Evolutionary conservation across 2,329 filamentous ascomycete genomes (phyloP).

Genomic region (Westerdykella aurantiaca): DNA sequence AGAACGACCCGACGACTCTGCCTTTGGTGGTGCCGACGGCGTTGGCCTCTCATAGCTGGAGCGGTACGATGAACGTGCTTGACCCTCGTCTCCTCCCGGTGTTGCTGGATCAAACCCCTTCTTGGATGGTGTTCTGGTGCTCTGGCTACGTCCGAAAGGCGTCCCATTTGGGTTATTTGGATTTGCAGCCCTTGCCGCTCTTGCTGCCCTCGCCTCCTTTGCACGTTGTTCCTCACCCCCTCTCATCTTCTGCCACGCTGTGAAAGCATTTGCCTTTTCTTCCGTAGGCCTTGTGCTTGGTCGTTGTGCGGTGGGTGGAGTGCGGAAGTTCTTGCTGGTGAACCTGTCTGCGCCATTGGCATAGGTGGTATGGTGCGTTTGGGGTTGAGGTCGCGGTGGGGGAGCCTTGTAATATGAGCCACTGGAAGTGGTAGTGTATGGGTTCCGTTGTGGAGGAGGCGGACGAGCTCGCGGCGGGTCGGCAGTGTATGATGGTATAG

Average conservation of each 20-base stretch:
- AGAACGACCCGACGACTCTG: constrained; percentile 36
- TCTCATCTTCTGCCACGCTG: constrained; percentile 48
- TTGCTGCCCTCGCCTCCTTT: constrained; percentile 11
- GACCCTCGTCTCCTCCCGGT: constrained; percentile 55
- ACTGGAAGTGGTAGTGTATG: constrained; percentile 35
- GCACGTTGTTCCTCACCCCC: constrained; percentile 26
- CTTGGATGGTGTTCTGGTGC: constrained; percentile 44
- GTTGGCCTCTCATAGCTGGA: constrained; percentile 30
- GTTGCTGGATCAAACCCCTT: constrained; percentile 55
- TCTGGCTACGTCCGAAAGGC: constrained; percentile 36
- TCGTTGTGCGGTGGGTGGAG: constrained; percentile 31
- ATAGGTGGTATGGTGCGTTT: constrained; percentile 24
- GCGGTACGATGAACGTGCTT: constrained; percentile 49
- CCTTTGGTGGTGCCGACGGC: constrained; percentile 36
- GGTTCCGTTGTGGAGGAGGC: constrained; percentile 42
- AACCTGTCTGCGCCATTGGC: constrained; percentile 42
- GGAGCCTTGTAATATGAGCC: constrained; percentile 29
- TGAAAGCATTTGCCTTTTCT: constrained; percentile 41
- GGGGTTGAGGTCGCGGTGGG: constrained; percentile 20
- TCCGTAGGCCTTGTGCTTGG: constrained; percentile 30
- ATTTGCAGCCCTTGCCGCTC: constrained; percentile 4
- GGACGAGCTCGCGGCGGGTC: constrained; percentile 37
- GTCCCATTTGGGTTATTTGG: constrained; percentile 33
- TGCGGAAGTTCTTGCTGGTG: constrained; percentile 37
- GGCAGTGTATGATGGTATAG: constrained; percentile 34